Percentiles rank a stretch among this genome's conserved stretches.
Conservation (phyloP, 2,329 filamentous ascomycete genomes). For the Calonectria pteridis region DNA sequence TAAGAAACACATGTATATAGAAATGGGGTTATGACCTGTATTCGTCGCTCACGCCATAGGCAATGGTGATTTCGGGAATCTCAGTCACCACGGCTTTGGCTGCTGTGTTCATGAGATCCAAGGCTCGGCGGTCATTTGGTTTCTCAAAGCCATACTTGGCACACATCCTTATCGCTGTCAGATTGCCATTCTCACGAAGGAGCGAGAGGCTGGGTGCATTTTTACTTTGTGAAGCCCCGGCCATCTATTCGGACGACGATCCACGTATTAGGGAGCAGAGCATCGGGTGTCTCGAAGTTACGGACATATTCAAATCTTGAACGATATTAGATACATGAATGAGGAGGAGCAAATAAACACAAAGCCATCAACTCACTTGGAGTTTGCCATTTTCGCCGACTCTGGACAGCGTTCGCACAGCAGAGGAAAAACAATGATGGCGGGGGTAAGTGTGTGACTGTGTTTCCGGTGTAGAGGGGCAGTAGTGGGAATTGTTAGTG, state of each 20-base stretch:
- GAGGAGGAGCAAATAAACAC: background rate
- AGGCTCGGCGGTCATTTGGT: slow-evolving; percentile 88
- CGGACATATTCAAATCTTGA: slow-evolving; percentile 93
- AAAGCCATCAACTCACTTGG: slow-evolving; percentile 57
- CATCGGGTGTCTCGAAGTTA: slow-evolving; percentile 85
- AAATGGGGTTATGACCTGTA: slow-evolving; percentile 69
- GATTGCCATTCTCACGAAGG: slow-evolving; percentile 2
- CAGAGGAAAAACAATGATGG: slow-evolving; percentile 10
- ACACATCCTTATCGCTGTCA: slow-evolving; percentile 72
- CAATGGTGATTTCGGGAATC: slow-evolving; percentile 86
- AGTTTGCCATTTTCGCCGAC: slow-evolving; percentile 63
- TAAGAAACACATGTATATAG: background rate
- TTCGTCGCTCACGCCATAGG: slow-evolving; percentile 95
- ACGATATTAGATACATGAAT: slow-evolving; percentile 27
- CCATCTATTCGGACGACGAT: slow-evolving; percentile 95
- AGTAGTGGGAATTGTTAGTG: slow-evolving; percentile 46
- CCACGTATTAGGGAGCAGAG: slow-evolving; percentile 91
- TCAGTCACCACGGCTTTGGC: slow-evolving; percentile 88
- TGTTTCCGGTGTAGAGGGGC: slow-evolving; percentile 36
- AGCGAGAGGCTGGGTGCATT: slow-evolving; percentile 22
- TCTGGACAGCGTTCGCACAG: slow-evolving; percentile 2
- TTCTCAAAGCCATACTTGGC: slow-evolving; percentile 88
- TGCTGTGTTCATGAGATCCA: slow-evolving; percentile 94
- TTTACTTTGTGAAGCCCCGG: slow-evolving; percentile 93
- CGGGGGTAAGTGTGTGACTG: slow-evolving; percentile 25